Evolutionary conservation across 208 protist genomes (phyloP), one percentile per base, ranked within the genome.

Genomic region (Trypanosoma platydactyli): DNA sequence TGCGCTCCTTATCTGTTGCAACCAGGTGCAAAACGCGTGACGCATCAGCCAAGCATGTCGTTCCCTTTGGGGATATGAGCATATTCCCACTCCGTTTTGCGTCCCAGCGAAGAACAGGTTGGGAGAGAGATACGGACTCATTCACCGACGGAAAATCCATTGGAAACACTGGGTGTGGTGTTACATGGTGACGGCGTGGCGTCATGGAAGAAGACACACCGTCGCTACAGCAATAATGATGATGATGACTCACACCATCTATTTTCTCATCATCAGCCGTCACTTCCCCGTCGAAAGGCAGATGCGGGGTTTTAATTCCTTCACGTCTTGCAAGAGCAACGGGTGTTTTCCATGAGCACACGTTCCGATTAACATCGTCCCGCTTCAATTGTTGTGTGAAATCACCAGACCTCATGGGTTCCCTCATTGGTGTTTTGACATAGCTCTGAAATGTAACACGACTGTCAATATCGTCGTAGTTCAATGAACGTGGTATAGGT

Each of bases 81-180:
- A 93, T 67, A 64, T 93, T 93, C 9, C 69, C 83, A 73, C 87
- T 90, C 18, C 68, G 71, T 30, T 66, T 51, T 20, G 64, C 41
- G 60, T 88, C 81, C 81, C 81, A 93, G 16, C 59, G 60, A 24
- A 87, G 60, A 11, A 64, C 64, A 3, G 65, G 67, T 13, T 40
- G 33, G 5, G 29, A 20, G 1, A 74, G 15, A 27, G 33, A 62
- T 24, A 40, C 33, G 24, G 18, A 16, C 0, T 53, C 35, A 12
- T 42, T 38, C 6, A 25, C 13, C 2, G 30, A 13, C 27, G 15
- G n/a, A 46, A 6, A n/a, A 18, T 61, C 44, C 38, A 25, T 0
- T 13, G 3, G 35, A 1, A 53, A 13, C 22, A 18, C 0, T 9
- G 50, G 5, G 29, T 22, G 40, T 33, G 66, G 73, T 51, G 64